Evolutionary conservation across 2,329 filamentous ascomycete genomes (phyloP).

Genomic region (Orbilia brochopaga): DNA sequence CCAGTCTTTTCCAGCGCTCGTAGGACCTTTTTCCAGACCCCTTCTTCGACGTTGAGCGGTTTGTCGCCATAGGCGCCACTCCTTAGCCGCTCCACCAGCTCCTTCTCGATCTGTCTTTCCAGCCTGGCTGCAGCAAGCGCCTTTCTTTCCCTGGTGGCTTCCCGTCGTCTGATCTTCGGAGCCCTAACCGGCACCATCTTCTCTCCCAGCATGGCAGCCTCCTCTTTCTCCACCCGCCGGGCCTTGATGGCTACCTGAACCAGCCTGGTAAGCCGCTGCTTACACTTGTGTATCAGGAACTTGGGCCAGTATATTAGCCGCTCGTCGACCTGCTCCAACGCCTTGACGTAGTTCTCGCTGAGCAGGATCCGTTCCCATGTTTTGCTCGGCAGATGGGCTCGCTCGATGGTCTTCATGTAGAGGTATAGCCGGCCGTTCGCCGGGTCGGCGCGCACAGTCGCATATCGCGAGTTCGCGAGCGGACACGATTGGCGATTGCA

Average conservation of each 20-base stretch:
- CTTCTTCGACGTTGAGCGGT: constrained; percentile 91
- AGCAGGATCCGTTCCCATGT: constrained; percentile 94
- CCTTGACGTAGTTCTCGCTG: constrained; percentile 86
- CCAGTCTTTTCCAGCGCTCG: constrained; percentile 86
- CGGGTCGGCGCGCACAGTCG: constrained; percentile 76
- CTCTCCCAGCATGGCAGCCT: constrained; percentile 81
- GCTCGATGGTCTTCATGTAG: constrained; percentile 95
- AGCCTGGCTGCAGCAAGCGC: constrained; percentile 87
- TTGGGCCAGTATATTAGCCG: constrained; percentile 92
- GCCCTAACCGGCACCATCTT: constrained; percentile 85
- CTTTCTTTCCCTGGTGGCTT: constrained; percentile 76
- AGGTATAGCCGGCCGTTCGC: constrained; percentile 81
- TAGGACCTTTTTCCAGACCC: constrained; percentile 96
- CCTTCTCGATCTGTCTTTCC: constrained; percentile 91
- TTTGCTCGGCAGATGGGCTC: constrained; percentile 83
- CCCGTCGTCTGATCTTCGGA: constrained; percentile 81
- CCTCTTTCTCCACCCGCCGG: constrained; percentile 82
- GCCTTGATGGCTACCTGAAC: constrained; percentile 80
- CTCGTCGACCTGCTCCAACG: constrained; percentile 84
- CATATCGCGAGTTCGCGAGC: constrained; percentile 88
- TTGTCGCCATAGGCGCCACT: constrained; percentile 94
- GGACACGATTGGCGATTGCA: constrained; percentile 89
- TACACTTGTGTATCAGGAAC: constrained; percentile 91
- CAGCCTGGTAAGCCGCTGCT: constrained; percentile 88
- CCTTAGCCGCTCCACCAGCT: constrained; percentile 86